Evolutionary conservation across 164 flowering plant genomes (phyloP).

Genomic region (Pachysandra terminalis): DNA sequence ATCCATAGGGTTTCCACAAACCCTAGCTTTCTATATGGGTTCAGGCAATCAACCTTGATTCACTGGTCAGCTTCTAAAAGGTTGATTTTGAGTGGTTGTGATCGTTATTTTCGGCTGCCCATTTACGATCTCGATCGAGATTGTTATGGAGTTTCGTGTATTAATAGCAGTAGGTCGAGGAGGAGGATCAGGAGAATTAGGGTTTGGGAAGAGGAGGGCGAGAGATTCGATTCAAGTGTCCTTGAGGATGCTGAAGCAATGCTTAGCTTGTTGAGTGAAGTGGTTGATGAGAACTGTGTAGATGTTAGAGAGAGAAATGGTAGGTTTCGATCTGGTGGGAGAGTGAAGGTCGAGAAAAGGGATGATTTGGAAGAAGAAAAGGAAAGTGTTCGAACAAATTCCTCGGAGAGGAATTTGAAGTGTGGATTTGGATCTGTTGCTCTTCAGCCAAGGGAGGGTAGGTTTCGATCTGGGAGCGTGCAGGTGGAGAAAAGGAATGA

Average conservation of each 20-base stretch:
- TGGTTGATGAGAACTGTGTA: conserved; percentile 25
- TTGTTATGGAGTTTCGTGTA: conserved; percentile 28
- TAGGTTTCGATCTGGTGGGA: conserved; percentile 11
- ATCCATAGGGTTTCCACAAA: conserved; percentile 20
- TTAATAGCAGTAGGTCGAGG: conserved; percentile 16
- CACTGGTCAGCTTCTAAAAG: conserved; percentile 29
- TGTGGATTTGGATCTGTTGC: conserved; percentile 14
- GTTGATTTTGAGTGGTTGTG: conserved; percentile 16
- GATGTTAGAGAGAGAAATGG: conserved; percentile 24
- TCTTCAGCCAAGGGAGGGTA: conserved; percentile 22
- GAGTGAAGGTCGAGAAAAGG: conserved; percentile 20
- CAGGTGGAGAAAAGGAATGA: conserved; percentile 22
- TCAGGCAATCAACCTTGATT: conserved; percentile 35
- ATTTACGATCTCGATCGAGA: conserved; percentile 20
- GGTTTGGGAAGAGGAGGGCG: conserved; percentile 31
- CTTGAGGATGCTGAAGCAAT: conserved; percentile 54
- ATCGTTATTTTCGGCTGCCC: conserved; percentile 30
- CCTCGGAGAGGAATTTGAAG: conserved; percentile 23
- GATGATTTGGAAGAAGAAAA: conserved; percentile 26
- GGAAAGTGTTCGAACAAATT: conserved; percentile 21
- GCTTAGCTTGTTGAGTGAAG: conserved; percentile 67
- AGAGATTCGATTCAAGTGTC: conserved; percentile 15
- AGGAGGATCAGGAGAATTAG: conserved; percentile 27
- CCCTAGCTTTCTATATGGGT: conserved; percentile 35
- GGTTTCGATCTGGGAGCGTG: conserved; percentile 10